A percentile compares a stretch with the other conserved stretches of the same genome.
phyloP scores from a whole-genome alignment of 2,329 filamentous ascomycete species.

The Claviceps citrina region DNA sequence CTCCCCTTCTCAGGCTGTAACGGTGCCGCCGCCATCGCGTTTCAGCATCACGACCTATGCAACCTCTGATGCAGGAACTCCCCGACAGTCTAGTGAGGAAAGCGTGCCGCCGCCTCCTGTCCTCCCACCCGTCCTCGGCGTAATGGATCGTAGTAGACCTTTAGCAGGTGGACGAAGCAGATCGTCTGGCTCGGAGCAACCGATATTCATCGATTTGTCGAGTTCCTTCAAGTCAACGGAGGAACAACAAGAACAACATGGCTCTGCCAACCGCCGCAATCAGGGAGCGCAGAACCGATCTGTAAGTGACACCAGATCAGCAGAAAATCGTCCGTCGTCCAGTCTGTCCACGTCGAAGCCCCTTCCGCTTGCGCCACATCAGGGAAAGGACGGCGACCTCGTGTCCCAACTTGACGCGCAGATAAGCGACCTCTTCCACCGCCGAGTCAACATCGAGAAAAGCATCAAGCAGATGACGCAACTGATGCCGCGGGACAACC shows the following conservation, averaged over 20 bases:
- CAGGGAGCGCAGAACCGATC: constrained; percentile 2
- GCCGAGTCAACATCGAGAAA: constrained; percentile 54
- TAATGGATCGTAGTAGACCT: constrained; percentile 20
- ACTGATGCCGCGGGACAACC: constrained; percentile 55
- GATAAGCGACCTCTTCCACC: constrained; percentile 48
- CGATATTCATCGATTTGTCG: constrained; percentile 17
- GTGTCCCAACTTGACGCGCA: constrained; percentile 52
- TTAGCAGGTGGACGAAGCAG: constrained; percentile 12
- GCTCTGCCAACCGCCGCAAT: not conserved
- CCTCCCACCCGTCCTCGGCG: constrained; percentile 11
- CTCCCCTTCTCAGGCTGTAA: constrained; percentile 15
- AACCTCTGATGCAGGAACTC: constrained; percentile 25
- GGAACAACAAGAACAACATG: not conserved
- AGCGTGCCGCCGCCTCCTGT: constrained; percentile 13
- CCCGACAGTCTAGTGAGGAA: constrained; percentile 13
- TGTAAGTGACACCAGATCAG: constrained; percentile 3
- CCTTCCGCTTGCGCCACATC: constrained; percentile 45
- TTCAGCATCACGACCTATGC: constrained; percentile 51
- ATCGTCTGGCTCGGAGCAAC: constrained; percentile 11
- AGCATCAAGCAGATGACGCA: constrained; percentile 66
- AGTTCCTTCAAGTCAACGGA: constrained; percentile 1
- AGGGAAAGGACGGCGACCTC: constrained; percentile 43
- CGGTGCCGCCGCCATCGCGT: constrained; percentile 39
- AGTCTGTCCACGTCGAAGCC: constrained; percentile 35
- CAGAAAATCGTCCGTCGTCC: constrained; percentile 12